Percentiles rank a stretch among this genome's conserved stretches.
Conservation (phyloP, 2,329 filamentous ascomycete genomes). For the Xylariaceae sp. region DNA sequence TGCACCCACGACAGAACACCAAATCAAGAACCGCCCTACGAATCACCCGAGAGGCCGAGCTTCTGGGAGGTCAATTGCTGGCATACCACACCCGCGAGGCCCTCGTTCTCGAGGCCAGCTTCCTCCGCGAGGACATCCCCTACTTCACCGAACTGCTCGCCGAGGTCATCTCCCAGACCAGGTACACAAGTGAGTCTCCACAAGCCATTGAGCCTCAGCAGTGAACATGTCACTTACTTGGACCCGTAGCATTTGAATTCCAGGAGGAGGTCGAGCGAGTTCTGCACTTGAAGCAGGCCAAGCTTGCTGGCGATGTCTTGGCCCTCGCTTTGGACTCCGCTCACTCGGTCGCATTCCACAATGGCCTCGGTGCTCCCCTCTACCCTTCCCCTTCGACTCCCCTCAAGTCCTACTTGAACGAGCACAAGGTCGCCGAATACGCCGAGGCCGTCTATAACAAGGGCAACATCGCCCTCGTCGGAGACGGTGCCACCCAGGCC, state of each 20-base stretch:
- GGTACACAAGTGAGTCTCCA: conserved; percentile 67
- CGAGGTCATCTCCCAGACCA: conserved; percentile 85
- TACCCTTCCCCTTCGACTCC: conserved; percentile 70
- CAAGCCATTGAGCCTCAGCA: conserved; percentile 9
- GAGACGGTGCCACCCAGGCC: conserved; percentile 76
- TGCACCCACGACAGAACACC: conserved; percentile 64
- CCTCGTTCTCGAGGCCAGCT: conserved; percentile 87
- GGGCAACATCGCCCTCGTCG: conserved; percentile 86
- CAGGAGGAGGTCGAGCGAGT: conserved; percentile 80
- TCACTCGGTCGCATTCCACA: conserved; percentile 60
- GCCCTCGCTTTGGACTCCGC: conserved; percentile 80
- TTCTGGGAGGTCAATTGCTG: conserved; percentile 86
- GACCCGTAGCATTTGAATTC: conserved; percentile 73
- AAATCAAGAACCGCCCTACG: conserved; percentile 83
- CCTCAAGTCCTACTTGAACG: conserved; percentile 76
- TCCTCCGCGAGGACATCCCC: conserved; percentile 90
- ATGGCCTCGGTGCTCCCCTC: conserved; percentile 78
- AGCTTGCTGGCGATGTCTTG: conserved; percentile 59
- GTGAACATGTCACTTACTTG: conserved; percentile 15
- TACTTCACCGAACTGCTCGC: conserved; percentile 96
- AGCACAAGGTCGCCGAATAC: conserved; percentile 71
- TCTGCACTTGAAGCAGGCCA: conserved; percentile 75
- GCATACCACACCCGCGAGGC: conserved; percentile 92
- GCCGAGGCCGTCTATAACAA: conserved; percentile 80
- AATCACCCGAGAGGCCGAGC: conserved; percentile 91